Conservation (phyloP, 2,329 filamentous ascomycete species). For the Verticillium zaregamsianum region DNA sequence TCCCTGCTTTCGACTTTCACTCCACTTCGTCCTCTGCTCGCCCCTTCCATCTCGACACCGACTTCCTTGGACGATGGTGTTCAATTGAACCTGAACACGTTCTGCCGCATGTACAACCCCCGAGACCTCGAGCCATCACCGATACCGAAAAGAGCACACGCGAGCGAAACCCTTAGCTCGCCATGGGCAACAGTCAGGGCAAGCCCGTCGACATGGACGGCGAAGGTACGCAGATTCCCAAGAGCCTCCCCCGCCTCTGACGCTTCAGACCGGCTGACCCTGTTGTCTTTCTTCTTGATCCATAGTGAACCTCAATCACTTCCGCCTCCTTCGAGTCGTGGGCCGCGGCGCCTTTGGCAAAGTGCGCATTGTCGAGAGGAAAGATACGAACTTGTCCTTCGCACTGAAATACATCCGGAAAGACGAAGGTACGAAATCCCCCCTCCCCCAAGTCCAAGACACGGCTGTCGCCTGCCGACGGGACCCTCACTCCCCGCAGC, state of each 20-base stretch:
- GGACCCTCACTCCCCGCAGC: neutral
- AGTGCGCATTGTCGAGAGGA: constrained; percentile 96
- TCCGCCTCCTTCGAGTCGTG: constrained; percentile 89
- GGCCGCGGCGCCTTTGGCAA: constrained; percentile 98
- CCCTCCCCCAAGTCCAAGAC: neutral
- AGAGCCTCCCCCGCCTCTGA: neutral
- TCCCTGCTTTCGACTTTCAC: constrained; percentile 3
- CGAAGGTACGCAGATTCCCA: constrained; percentile 63
- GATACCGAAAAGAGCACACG: neutral
- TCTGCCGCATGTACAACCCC: neutral
- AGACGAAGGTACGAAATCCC: constrained; percentile 73
- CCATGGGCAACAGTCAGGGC: constrained; percentile 92
- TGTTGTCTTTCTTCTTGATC: constrained; percentile 13
- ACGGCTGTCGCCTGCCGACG: neutral
- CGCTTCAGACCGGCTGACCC: neutral
- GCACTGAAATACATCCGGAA: constrained; percentile 98
- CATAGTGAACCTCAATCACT: constrained; percentile 93
- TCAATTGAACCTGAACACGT: neutral
- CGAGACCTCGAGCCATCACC: neutral
- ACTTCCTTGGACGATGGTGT: neutral
- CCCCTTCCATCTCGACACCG: constrained; percentile 1
- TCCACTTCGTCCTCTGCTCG: constrained; percentile 1
- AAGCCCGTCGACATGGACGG: constrained; percentile 90
- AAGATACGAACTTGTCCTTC: constrained; percentile 90
- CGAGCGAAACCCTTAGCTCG: constrained; percentile 5